These are phyloP conservation scores for Jacaranda copaia DNA, from an alignment of 257 asterid genomes.

Conservation along the genomic window DNA sequence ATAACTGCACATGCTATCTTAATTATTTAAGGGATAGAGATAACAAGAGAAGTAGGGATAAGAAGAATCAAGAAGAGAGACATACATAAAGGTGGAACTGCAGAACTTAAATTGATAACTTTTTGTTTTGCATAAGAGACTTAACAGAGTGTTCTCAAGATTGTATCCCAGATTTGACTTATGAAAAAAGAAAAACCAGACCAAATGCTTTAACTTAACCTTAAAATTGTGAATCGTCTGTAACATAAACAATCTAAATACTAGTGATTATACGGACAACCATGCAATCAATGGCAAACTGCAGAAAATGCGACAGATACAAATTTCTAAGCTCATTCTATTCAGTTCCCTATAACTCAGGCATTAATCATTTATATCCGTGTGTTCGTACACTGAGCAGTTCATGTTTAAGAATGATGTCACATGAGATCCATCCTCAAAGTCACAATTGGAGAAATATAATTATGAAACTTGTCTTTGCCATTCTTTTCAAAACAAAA, in stretches of 20 bases:
- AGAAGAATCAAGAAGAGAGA: conserved; percentile 11
- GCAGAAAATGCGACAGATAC: neutral
- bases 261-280: neutral
- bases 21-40: conserved; percentile 9
- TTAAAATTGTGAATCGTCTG: neutral
- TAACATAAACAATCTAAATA: conserved; percentile 5
- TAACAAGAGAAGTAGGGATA: neutral
- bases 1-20: neutral
- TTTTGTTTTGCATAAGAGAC: neutral
- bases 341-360: neutral
- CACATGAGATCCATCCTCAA: conserved; percentile 21
- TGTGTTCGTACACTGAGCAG: conserved; percentile 4
- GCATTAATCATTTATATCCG: neutral
- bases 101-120: neutral
- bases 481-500: neutral
- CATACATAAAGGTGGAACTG: too few species aligned
- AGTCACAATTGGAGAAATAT: conserved; percentile 6
- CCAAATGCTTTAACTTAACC: neutral
- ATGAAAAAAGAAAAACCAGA: neutral
- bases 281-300: neutral
- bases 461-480: conserved; percentile 13
- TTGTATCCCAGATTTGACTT: neutral
- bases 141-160: neutral
- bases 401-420: conserved; percentile 5
- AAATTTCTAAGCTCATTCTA: neutral